Evolutionary conservation across 2,329 filamentous ascomycete species (phyloP).

Genomic region (Apiospora phragmitis): DNA sequence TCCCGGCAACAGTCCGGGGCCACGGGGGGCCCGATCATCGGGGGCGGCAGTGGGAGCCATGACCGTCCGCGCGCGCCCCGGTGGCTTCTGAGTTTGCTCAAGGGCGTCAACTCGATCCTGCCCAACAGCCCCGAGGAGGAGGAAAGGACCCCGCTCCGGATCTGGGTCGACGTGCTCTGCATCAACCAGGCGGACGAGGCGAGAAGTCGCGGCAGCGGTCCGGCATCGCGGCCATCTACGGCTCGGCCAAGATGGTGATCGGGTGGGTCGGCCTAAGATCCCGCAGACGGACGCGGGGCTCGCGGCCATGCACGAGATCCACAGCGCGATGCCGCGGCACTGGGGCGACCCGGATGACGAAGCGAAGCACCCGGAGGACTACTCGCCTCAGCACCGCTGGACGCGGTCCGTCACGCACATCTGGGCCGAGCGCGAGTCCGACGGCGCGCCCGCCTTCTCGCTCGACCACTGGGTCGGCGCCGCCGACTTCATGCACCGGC

Average conservation of each 20-base stretch:
- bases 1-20: too few relatives aligned
- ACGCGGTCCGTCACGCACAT: slow-evolving; percentile 27
- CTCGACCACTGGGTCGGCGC: neutral
- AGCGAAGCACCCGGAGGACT: slow-evolving; percentile 34
- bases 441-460: neutral
- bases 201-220: slow-evolving; percentile 9
- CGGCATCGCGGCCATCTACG: slow-evolving; percentile 12
- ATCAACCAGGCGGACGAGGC: slow-evolving; percentile 13
- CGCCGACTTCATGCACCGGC: slow-evolving; percentile 30
- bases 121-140: slow-evolving; percentile 5
- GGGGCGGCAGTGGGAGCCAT: too few relatives aligned
- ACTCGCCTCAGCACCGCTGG: slow-evolving; percentile 34
- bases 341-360: slow-evolving; percentile 36
- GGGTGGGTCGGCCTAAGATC: slow-evolving; percentile 14
- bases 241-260: slow-evolving; percentile 11
- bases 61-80: neutral
- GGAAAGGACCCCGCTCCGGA: neutral
- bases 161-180: slow-evolving; percentile 16
- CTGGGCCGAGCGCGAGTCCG: slow-evolving; percentile 16
- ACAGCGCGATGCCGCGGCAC: slow-evolving; percentile 29
- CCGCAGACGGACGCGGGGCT: slow-evolving; percentile 26
- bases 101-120: neutral
- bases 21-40: too few relatives aligned
- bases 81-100: neutral
- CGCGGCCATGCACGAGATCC: slow-evolving; percentile 27